Evolutionary conservation across 1,284 basidiomycete species (phyloP), one percentile per base, ranked within the genome.

Genomic region (Leucoagaricus sp.): DNA sequence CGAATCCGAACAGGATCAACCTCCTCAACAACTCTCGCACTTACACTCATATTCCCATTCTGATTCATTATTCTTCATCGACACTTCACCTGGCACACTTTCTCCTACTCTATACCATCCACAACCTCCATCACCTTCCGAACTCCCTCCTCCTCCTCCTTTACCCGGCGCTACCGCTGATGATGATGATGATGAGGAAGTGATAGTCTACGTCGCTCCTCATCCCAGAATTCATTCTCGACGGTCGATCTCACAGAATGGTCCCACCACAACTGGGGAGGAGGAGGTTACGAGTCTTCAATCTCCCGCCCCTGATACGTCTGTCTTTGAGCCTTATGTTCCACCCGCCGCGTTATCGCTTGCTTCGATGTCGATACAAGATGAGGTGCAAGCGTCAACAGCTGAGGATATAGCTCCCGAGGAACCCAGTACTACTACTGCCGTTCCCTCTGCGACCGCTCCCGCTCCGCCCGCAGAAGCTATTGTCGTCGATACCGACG

Each of bases 171-270:
- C n/a, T n/a, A n/a, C n/a, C n/a, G n/a, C n/a, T n/a, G n/a, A n/a
- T n/a, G n/a, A n/a, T n/a, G n/a, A n/a, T 15, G 40, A 41, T 15
- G 78, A 81, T 3, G 83, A 84, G 28, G 83, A 85, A 57, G 61
- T 75, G 0, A 85, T 86, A 48, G 83, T 86, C 13, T 86, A 86
- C 61, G 80, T 79, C n/a, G 83, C 82, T 1, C 84, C 84, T 0
- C 76, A 83, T 62, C 83, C 82, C 9, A 74, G 76, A 10, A 23
- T 44, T 17, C 36, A 33, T 25, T 19, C 23, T 38, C 13, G 41
- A 23, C 21, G 4, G 12, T 34, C 46, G 4, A 9, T 12, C 7
- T 34, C 19, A 8, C 17, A 9, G 9, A 33, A 17, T 23, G 6
- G 12, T 1, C 33, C 10, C 4, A 2, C 31, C 5, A 4, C 47